Evolutionary conservation across 1,139 yeast genomes (phyloP), one percentile per base, ranked within the genome.

Genomic region (Geotrichum histeridarum): DNA sequence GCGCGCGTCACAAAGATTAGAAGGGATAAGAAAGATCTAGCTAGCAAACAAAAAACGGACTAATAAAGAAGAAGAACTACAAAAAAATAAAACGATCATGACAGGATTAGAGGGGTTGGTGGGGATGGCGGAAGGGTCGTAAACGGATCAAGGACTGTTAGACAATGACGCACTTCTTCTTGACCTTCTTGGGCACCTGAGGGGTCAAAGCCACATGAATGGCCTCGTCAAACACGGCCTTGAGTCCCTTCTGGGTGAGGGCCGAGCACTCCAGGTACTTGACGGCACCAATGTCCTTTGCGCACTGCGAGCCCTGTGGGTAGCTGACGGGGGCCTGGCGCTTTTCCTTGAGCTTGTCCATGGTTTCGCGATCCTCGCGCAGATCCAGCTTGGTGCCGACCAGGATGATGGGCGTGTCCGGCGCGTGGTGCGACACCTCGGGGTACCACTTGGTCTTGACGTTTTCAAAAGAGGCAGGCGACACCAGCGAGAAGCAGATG

Each of bases 381-480:
- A 91, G 78, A 77, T 91, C 99, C 57, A 88, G 84, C 74, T 91
- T 97, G 27, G 98, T 91, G 61, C 98, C 98, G 43, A 91, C 98
- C 68, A 91, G 88, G 65, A 91, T 80, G 67, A 96, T 90, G 36
- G 98, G 97, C 48, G 90, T 96, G 58, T 95, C 96, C 18, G 98
- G 98, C 67, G 97, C 93, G 74, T 93, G 98, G 73, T 91, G 97
- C 67, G 88, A 94, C 58, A 93, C 96, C 72, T 93, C 99, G 37
- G 98, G 98, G 74, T 89, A 85, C 99, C 99, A 93, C 73, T 93
- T 93, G 73, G 91, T 97, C 71, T 88, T 86, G 55, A 93, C 98
- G 74, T 93, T 93, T 74, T 93, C 97, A 71, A 91, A 93, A n/a
- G 95, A 86, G 42, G 98, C 95, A 39, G 98, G 98, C 33, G 96